phyloP scores from a whole-genome alignment of 78 protist genomes.

The Bigelowiella natans region DNA sequence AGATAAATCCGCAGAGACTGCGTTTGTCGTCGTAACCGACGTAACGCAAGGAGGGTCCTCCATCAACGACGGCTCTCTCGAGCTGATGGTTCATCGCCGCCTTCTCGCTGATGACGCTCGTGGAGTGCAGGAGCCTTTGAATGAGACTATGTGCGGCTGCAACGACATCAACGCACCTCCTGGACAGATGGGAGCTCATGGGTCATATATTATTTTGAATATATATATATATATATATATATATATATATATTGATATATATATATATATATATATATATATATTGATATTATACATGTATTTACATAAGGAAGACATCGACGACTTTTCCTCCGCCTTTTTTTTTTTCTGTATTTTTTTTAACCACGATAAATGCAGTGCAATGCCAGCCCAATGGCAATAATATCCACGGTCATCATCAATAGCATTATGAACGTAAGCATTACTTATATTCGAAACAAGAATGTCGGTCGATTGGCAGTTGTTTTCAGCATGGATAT shows the following conservation, averaged over 20 bases:
- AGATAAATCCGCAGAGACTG: background rate
- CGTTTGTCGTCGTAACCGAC: conserved; percentile 46
- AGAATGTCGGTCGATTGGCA: no score
- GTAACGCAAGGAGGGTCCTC: conserved; percentile 36
- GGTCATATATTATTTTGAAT: background rate
- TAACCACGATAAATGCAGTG: no score
- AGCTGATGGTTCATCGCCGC: conserved; percentile 75
- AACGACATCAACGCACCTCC: conserved; percentile 10
- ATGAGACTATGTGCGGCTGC: conserved; percentile 54
- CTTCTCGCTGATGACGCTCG: conserved; percentile 55
- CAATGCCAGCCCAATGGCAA: no score
- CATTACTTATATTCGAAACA: no score
- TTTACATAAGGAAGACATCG: background rate
- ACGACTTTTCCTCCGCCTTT: no score
- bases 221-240: background rate
- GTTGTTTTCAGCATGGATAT: no score
- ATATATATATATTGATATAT: background rate
- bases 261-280: background rate
- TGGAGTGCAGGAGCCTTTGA: conserved; percentile 77
- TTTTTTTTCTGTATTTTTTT: no score
- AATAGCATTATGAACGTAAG: no score
- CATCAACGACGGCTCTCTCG: conserved; percentile 46
- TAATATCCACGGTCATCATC: no score
- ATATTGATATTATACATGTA: background rate
- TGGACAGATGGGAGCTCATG: conserved; percentile 21